Base-by-base conservation (phyloP, 805 yeast genomes). In the Pichia occidentalis region DNA sequence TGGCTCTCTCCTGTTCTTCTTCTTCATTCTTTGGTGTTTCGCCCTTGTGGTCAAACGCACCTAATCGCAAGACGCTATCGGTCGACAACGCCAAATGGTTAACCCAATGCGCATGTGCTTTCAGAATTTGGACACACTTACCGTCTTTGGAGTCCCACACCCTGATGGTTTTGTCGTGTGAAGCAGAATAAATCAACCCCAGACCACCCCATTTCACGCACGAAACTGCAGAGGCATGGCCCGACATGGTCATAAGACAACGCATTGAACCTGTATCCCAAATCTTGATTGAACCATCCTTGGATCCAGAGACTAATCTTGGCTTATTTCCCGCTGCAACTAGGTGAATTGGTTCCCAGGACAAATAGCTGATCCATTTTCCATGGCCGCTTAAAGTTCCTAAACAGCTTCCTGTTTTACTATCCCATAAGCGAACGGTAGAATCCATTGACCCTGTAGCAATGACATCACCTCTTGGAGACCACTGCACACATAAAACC, bases 191-290 rank as follows among this genome's bases (percentile, higher is more conserved):
- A 24, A 92, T 69, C 14, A 81, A 68, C 37, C 87, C 85, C 32
- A 76, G 65, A 2, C 98, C 98, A 41, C 96, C 85, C 98, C 98
- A 92, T 59, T 80, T 87, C n/a, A 88, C 94, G 63, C 97, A 86
- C 1, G 95, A 80, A 3, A 92, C 97, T 1, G 95, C 75, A 34
- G 83, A 76, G 23, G 86, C 71, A 56, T 92, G 98, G 0, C 97
- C 97, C 38, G 84, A 74, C 70, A 92, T 64, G 2, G 94, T 80
- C 56, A 72, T 67, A 36, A 73, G 52, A 50, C 87, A 77, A 2
- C 68, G 70, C 48, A 95, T 72, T 29, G 79, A 63, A 11, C 75
- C 70, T 2, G 86, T 72, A 52, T 90, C 95, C 98, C 98, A 92
- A 5, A 92, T 71, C 50, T 81, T 80, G 10, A 88, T 68, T 1